Evolutionary conservation across 106 monocot genomes (phyloP), one percentile per base, ranked within the genome.

Genomic region (Dendrobium chrysotoxum): DNA sequence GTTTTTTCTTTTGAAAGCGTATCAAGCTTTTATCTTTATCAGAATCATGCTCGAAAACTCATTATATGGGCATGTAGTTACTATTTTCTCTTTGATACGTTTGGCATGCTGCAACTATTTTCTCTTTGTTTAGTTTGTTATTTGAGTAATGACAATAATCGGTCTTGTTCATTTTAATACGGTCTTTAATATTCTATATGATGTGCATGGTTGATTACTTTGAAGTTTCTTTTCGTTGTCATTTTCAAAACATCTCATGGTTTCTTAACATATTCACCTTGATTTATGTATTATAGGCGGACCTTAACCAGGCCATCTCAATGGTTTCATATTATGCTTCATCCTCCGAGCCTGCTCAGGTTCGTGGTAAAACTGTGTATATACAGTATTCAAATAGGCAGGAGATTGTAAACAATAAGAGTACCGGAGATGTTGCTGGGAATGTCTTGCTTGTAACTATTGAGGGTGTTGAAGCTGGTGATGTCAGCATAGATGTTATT

Each of bases 401-500:
- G 68, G 92, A 92, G 77, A 92, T 92, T 81, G 88, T 88, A 40
- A 92, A 92, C 84, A 92, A 92, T 74, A 92, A 89, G 84, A 87
- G 82, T 55, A 46, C 84, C 78, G 92, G 89, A 67, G 89, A 92
- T 77, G 83, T 92, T 83, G 84, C 83, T 80, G 89, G 92, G 12
- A 92, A 92, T 81, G 92, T 92, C 75, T 79, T 92, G 84, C 83
- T 92, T 81, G 92, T 92, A 65, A 92, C 92, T 7, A 89, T 92
- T 39, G 92, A 92, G 79, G 92, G 92, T 65, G 89, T 92, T 74
- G 92, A 92, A 82, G 89, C 88, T 73, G 89, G 89, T 46, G 92
- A 92, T 85, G 92, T 92, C 45, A 92, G 89, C 84, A 92, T 92
- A 83, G 92, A 92, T 81, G 92, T 92, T 55, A 89, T 92, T 79